A percentile compares a stretch with the other conserved stretches of the same genome.
phyloP scores from a whole-genome alignment of 495 filamentous ascomycete genomes.

The Hypoxylon trugodes region DNA sequence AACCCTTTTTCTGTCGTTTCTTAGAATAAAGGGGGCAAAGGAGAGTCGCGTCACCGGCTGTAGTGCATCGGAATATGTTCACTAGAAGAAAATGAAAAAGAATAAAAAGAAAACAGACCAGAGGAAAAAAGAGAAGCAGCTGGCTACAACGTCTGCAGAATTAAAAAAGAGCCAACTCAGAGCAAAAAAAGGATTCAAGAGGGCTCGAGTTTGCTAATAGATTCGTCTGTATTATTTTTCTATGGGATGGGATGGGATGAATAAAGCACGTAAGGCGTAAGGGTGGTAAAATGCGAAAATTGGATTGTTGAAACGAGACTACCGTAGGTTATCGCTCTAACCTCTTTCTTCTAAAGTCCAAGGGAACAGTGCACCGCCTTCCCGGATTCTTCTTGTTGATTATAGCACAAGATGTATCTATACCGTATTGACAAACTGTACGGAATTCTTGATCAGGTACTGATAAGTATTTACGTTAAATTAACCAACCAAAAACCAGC shows the following conservation, averaged over 20 bases:
- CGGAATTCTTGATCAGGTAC: constrained; percentile 6
- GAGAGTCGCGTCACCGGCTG: constrained; percentile 39
- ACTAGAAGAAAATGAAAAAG: constrained; percentile 30
- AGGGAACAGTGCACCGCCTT: constrained; percentile 25
- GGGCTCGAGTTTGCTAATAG: constrained; percentile 32
- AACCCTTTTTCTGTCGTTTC: constrained; percentile 12
- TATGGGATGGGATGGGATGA: constrained; percentile 37
- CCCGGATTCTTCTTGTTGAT: constrained; percentile 5
- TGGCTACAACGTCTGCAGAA: constrained; percentile 25
- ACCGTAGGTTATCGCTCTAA: constrained; percentile 5
- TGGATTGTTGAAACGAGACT: constrained; percentile 39
- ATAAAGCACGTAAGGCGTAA: constrained; percentile 25
- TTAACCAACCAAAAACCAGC: constrained; percentile 8
- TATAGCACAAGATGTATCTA: too few relatives aligned
- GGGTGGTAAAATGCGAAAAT: constrained; percentile 38
- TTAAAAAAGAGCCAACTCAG: constrained; percentile 30
- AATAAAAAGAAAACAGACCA: constrained; percentile 15
- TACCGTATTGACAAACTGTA: constrained; percentile 4
- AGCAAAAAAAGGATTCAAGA: constrained; percentile 37
- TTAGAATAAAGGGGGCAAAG: constrained; percentile 36
- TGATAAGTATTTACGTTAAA: constrained; percentile 7
- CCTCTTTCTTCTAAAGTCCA: constrained; percentile 1
- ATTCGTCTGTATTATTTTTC: constrained; percentile 35
- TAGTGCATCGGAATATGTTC: constrained; percentile 43
- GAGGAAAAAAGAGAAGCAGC: constrained; percentile 29